A percentile compares a stretch with the other conserved stretches of the same genome.
phyloP scores from a whole-genome alignment of 805 yeast species.

The Hyphopichia homilentoma region DNA sequence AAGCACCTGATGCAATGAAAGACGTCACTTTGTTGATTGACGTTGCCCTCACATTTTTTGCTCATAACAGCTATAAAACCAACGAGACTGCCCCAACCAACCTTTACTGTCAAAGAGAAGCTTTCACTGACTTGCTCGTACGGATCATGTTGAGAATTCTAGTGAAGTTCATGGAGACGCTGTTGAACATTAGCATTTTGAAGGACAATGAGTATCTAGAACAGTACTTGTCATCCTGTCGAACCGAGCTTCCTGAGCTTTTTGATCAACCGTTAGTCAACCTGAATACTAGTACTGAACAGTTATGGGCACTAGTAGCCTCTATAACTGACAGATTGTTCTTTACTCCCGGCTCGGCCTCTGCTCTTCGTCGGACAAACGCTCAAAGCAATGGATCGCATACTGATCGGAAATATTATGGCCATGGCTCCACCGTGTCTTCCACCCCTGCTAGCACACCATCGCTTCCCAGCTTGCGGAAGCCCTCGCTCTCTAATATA shows the following conservation, averaged over 20 bases:
- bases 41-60: constrained; percentile 12
- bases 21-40: constrained; percentile 30
- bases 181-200: constrained; percentile 12
- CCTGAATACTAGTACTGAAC: too few relatives aligned
- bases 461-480: too few relatives aligned
- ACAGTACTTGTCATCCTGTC: constrained; percentile 13
- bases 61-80: constrained; percentile 4
- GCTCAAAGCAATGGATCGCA: too few relatives aligned
- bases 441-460: too few relatives aligned
- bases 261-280: too few relatives aligned
- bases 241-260: constrained; percentile 15
- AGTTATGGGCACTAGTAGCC: too few relatives aligned
- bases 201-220: constrained; percentile 13
- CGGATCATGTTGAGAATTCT: constrained; percentile 18
- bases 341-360: too few relatives aligned
- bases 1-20: constrained; percentile 18
- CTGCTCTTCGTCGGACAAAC: too few relatives aligned
- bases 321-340: too few relatives aligned
- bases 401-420: too few relatives aligned
- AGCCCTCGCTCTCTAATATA: constrained; percentile 21
- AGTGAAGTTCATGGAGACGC: constrained; percentile 18
- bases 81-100: neutral
- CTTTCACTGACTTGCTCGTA: constrained; percentile 15
- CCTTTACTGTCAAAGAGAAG: constrained; percentile 13
- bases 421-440: neutral